Evolutionary conservation across 2,329 filamentous ascomycete species (phyloP).

Genomic region (Hypoxylon sp.): DNA sequence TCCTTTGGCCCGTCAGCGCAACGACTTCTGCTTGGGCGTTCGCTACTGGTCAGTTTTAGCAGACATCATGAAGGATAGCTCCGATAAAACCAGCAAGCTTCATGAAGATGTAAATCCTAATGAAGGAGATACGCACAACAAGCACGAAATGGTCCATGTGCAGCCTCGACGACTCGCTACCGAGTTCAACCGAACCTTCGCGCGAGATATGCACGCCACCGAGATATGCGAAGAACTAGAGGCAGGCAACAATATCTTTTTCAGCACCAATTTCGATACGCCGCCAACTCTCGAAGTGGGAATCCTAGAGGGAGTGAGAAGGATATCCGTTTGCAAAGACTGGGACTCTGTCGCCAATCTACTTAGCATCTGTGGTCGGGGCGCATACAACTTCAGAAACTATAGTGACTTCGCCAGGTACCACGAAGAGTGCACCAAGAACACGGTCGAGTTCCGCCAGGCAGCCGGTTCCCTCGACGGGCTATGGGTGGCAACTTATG

Average conservation of each 20-base stretch:
- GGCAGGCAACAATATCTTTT: background rate
- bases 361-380: background rate
- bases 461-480: conserved; percentile 29
- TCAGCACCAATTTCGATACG: too few relatives aligned
- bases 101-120: too few relatives aligned
- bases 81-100: too few relatives aligned
- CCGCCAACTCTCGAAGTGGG: too few relatives aligned
- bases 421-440: background rate
- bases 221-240: background rate
- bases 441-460: conserved; percentile 37
- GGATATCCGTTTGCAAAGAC: conserved; percentile 1
- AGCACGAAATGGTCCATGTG: too few relatives aligned
- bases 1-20: conserved; percentile 7
- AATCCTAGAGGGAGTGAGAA: background rate
- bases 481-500: conserved; percentile 34
- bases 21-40: background rate
- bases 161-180: background rate
- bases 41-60: too few relatives aligned
- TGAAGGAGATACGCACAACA: too few relatives aligned
- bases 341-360: background rate
- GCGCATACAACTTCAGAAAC: conserved; percentile 18
- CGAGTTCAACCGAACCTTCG: background rate
- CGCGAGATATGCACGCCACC: background rate
- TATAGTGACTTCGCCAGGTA: conserved; percentile 1
- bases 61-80: too few relatives aligned